Conservation (phyloP, 768 basidiomycete genomes). For the Podaxis sp. region DNA sequence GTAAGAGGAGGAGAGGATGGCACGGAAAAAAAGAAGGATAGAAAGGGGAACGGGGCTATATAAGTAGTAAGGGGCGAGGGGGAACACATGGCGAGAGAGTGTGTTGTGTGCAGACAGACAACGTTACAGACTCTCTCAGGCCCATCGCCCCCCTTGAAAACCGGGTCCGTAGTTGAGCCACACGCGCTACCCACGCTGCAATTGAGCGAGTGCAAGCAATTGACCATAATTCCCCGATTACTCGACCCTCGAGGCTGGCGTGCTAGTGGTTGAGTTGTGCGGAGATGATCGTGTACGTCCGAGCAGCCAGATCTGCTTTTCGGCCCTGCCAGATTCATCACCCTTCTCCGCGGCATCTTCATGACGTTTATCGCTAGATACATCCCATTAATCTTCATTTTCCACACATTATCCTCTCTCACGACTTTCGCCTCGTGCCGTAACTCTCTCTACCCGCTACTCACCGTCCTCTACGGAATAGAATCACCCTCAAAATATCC, state of each 20-base stretch:
- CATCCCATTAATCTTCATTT: background rate
- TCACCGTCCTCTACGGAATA: background rate
- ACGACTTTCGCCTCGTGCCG: background rate
- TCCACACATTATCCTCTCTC: background rate
- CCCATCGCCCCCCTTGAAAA: constrained; percentile 15
- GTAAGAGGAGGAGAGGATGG: constrained; percentile 9
- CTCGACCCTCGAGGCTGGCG: constrained; percentile 7
- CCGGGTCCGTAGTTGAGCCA: constrained; percentile 13
- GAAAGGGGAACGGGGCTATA: constrained; percentile 28
- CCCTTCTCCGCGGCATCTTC: constrained; percentile 5
- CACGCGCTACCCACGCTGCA: constrained; percentile 16
- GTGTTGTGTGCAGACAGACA: constrained; percentile 10
- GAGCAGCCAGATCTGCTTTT: constrained; percentile 4
- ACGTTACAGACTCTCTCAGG: constrained; percentile 12
- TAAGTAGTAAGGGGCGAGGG: constrained; percentile 34
- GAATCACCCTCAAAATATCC: background rate
- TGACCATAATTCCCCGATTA: constrained; percentile 4
- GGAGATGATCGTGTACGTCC: constrained; percentile 17
- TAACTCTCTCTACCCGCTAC: background rate
- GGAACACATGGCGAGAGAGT: constrained; percentile 43
- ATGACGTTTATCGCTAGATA: constrained; percentile 1
- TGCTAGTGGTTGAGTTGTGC: background rate
- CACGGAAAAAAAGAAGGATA: constrained; percentile 27
- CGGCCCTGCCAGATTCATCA: constrained; percentile 7
- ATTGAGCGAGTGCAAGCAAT: background rate